Evolutionary conservation across 345 rosid genomes (phyloP).

Genomic region (Linum lewisii): DNA sequence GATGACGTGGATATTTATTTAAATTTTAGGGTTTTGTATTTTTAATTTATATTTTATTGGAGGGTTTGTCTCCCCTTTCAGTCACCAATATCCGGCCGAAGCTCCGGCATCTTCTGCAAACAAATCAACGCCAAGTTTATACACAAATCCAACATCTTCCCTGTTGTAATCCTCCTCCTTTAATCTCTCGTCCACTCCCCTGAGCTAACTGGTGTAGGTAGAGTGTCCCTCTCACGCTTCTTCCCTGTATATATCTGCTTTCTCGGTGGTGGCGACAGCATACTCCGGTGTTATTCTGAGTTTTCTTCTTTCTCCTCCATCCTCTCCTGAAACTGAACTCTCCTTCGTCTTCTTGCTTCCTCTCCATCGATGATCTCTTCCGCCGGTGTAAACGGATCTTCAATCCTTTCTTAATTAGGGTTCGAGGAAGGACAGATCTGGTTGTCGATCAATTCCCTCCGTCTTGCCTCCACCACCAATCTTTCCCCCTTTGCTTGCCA

Average conservation of each 20-base stretch:
- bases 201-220: constrained; percentile 91
- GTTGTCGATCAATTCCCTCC: too few species aligned
- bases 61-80: constrained; percentile 93
- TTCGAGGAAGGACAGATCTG: too few species aligned
- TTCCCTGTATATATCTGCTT: constrained; percentile 87
- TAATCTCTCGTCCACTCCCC: constrained; percentile 82
- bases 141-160: constrained; percentile 77
- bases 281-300: constrained; percentile 57
- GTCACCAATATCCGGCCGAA: constrained; percentile 77
- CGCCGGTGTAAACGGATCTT: constrained; percentile 19
- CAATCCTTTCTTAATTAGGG: not conserved
- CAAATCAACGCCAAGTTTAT: constrained; percentile 79
- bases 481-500: constrained; percentile 86
- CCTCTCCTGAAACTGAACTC: constrained; percentile 91
- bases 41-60: too few species aligned
- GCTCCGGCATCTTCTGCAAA: constrained; percentile 82
- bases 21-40: too few species aligned
- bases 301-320: constrained; percentile 42
- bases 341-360: constrained; percentile 35
- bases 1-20: too few species aligned
- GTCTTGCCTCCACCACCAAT: constrained; percentile 99
- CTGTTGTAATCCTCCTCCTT: constrained; percentile 55
- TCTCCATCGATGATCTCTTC: constrained; percentile 30
- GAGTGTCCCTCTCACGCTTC: constrained; percentile 97
- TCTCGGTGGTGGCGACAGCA: constrained; percentile 86